A percentile compares a stretch with the other conserved stretches of the same genome.
Conservation (phyloP, 495 filamentous ascomycete genomes). For the Penicillium canescens region DNA sequence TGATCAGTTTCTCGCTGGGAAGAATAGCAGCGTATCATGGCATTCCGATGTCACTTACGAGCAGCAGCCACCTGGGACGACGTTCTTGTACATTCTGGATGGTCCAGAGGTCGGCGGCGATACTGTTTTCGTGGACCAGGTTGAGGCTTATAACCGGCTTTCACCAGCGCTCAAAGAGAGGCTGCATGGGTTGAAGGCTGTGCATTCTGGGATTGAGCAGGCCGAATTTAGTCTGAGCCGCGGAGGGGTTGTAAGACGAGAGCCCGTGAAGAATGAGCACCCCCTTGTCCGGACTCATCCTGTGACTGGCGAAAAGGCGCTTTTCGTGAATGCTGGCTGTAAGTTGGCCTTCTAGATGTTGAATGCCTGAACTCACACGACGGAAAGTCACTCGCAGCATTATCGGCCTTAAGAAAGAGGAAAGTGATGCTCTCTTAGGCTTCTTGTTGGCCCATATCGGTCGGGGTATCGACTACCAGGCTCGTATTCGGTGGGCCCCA, state of each 20-base stretch:
- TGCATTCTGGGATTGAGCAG: slow-evolving; percentile 74
- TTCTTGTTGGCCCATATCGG: slow-evolving; percentile 80
- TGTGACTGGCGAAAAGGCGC: slow-evolving; percentile 76
- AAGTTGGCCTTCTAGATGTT: slow-evolving; percentile 30
- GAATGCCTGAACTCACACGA: slow-evolving; percentile 4
- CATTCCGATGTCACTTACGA: slow-evolving; percentile 85
- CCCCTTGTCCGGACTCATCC: slow-evolving; percentile 82
- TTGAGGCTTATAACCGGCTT: slow-evolving; percentile 75
- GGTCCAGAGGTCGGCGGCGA: slow-evolving; percentile 76
- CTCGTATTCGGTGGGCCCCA: slow-evolving; percentile 70
- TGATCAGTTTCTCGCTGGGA: slow-evolving; percentile 59
- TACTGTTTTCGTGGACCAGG: slow-evolving; percentile 72
- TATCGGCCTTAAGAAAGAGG: slow-evolving; percentile 74
- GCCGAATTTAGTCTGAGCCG: slow-evolving; percentile 54
- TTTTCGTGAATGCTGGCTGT: slow-evolving; percentile 81
- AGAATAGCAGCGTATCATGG: slow-evolving; percentile 73
- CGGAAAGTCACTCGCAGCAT: slow-evolving; percentile 65
- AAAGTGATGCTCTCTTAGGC: slow-evolving; percentile 72
- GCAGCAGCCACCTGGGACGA: slow-evolving; percentile 80
- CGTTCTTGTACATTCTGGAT: slow-evolving; percentile 79
- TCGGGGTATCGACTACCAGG: slow-evolving; percentile 74
- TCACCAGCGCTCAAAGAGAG: slow-evolving; percentile 68
- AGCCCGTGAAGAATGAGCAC: slow-evolving; percentile 70
- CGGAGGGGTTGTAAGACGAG: slow-evolving; percentile 65
- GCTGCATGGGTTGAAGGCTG: slow-evolving; percentile 73